Conservation (phyloP, 768 basidiomycete genomes). For the Mycena rebaudengoi region DNA sequence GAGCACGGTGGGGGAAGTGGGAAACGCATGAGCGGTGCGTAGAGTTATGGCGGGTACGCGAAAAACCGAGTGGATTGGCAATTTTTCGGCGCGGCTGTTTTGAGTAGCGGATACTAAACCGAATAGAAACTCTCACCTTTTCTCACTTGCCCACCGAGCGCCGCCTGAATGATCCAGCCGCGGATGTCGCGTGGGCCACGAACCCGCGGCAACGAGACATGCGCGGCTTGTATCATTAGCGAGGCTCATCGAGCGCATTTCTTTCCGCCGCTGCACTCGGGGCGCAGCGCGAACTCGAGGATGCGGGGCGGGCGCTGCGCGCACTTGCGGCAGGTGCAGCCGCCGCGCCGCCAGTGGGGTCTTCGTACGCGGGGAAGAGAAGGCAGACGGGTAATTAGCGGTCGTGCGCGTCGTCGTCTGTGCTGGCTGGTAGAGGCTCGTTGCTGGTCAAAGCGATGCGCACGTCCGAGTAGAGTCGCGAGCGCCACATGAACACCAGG, state of each 20-base stretch:
- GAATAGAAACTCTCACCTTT: no score
- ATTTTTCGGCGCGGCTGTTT: no score
- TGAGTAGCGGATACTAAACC: no score
- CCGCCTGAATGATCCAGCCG: no score
- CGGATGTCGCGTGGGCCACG: no score
- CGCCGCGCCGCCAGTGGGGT: slow-evolving; percentile 60
- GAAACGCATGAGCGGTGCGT: no score
- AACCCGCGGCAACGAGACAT: no score
- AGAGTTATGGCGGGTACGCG: no score
- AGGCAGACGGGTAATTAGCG: slow-evolving; percentile 63
- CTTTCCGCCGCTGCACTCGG: slow-evolving; percentile 95
- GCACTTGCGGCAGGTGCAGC: slow-evolving; percentile 91
- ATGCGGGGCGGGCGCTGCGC: slow-evolving; percentile 89
- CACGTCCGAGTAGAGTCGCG: slow-evolving; percentile 73
- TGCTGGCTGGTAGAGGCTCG: neutral
- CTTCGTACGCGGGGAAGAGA: slow-evolving; percentile 66
- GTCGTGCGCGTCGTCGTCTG: neutral
- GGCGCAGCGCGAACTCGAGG: slow-evolving; percentile 91
- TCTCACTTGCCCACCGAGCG: no score
- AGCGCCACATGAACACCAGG: slow-evolving; percentile 82
- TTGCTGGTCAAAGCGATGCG: neutral
- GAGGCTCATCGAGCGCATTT: slow-evolving; percentile 91
- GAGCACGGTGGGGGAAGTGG: no score
- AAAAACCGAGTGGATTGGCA: no score
- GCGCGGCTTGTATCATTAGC: no score